These are phyloP conservation scores for Picea abies DNA, from an alignment of 83 land plant genomes.

Conservation along the genomic window DNA sequence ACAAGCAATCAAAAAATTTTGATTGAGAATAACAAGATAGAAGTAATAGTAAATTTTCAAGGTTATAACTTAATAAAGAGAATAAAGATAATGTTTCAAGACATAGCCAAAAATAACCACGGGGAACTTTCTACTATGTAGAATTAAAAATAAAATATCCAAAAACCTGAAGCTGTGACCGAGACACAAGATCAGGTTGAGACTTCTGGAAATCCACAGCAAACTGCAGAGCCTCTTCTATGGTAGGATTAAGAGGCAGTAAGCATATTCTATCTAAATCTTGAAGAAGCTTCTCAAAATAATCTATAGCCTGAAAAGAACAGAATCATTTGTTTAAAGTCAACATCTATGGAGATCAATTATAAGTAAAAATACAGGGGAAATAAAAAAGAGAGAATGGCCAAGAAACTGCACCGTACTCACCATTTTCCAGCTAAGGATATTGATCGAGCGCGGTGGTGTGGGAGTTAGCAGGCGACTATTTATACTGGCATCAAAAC, in stretches of 20 bases:
- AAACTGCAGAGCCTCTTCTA: slow-evolving; percentile 73
- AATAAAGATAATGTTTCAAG: too few species aligned
- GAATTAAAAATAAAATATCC: neutral
- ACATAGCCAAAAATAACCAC: too few species aligned
- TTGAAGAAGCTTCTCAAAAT: slow-evolving; percentile 85
- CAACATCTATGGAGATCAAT: slow-evolving; percentile 15
- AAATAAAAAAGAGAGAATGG: slow-evolving; percentile 12
- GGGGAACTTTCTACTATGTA: too few species aligned
- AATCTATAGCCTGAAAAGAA: slow-evolving; percentile 64
- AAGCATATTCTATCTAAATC: slow-evolving; percentile 85
- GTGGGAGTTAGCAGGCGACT: slow-evolving; percentile 80
- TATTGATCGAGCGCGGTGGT: slow-evolving; percentile 90
- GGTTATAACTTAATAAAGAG: too few species aligned
- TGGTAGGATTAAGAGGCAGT: slow-evolving; percentile 57
- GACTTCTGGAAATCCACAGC: slow-evolving; percentile 82
- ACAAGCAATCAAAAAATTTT: too few species aligned
- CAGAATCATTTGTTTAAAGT: slow-evolving; percentile 12
- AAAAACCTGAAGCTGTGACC: slow-evolving; percentile 87
- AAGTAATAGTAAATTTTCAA: too few species aligned
- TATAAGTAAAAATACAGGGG: neutral
- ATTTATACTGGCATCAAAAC: slow-evolving; percentile 90
- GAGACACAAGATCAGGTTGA: slow-evolving; percentile 93
- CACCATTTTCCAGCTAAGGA: slow-evolving; percentile 87
- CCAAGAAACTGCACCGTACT: slow-evolving; percentile 16
- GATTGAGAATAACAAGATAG: too few species aligned